Percentiles rank a stretch among this genome's conserved stretches.
These are phyloP conservation scores for Plasmodium reichenowi DNA, from an alignment of 169 alveolate species.

Conservation along the genomic window DNA sequence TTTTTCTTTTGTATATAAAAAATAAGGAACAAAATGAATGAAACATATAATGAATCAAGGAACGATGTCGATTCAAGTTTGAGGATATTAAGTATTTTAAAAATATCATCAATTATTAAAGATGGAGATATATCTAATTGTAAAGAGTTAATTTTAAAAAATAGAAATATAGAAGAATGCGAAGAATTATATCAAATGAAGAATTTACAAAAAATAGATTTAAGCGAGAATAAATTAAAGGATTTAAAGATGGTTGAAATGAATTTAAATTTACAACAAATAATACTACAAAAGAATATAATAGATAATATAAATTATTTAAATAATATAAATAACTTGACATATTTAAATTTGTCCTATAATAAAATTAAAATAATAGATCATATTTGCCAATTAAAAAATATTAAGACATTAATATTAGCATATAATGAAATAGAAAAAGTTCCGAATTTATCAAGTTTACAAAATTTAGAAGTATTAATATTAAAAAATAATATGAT, in stretches of 20 bases:
- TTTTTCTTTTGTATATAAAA: conserved; percentile 1
- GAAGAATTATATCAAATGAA: conserved; percentile 85
- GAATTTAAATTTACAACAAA: conserved; percentile 73
- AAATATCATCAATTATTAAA: conserved; percentile 79
- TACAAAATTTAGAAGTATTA: conserved; percentile 80
- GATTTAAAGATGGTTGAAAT: conserved; percentile 65
- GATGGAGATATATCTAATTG: conserved; percentile 81
- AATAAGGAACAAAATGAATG: conserved; percentile 17
- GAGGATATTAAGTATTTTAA: conserved; percentile 75
- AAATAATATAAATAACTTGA: conserved; percentile 76
- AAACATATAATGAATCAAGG: conserved; percentile 13
- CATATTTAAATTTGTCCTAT: conserved; percentile 78
- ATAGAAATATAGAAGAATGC: conserved; percentile 77
- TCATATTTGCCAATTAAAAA: conserved; percentile 31
- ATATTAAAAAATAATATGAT: conserved; percentile 80
- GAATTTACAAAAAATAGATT: conserved; percentile 67
- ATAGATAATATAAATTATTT: conserved; percentile 78
- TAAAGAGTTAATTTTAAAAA: conserved; percentile 76
- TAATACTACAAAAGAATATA: conserved; percentile 78
- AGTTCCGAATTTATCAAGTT: conserved; percentile 79
- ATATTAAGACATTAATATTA: conserved; percentile 59
- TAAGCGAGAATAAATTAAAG: conserved; percentile 67
- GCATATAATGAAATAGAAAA: conserved; percentile 71
- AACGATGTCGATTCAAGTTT: conserved; percentile 4
- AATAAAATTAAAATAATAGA: conserved; percentile 77